phyloP scores from a whole-genome alignment of 1,139 yeast genomes.

The Suhomyces terraborum region DNA sequence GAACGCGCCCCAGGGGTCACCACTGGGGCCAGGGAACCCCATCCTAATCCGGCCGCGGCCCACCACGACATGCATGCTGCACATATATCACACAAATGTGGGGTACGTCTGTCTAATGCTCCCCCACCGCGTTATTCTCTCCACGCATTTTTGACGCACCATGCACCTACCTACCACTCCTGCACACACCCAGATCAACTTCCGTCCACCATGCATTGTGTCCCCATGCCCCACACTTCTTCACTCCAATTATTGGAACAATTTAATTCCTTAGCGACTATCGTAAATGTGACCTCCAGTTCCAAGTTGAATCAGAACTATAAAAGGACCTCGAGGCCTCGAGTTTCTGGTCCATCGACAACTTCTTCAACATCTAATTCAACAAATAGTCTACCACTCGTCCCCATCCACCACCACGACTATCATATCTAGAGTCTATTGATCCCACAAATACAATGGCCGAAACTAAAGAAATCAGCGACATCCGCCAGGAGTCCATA shows the following conservation, averaged over 20 bases:
- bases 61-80: not conserved
- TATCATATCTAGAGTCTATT: no score
- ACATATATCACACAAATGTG: not conserved
- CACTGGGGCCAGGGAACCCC: not conserved
- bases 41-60: not conserved
- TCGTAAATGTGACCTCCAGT: not conserved
- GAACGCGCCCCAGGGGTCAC: not conserved
- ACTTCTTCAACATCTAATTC: no score
- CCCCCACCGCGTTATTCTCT: not conserved
- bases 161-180: not conserved
- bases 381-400: no score
- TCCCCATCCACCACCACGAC: no score
- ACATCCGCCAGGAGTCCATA: slow-evolving; percentile 10
- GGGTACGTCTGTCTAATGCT: not conserved
- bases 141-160: not conserved
- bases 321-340: not conserved
- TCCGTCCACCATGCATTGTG: not conserved
- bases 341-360: not conserved
- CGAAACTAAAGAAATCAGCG: slow-evolving; percentile 7
- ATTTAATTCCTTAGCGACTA: not conserved
- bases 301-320: not conserved
- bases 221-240: slow-evolving; percentile 1
- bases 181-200: not conserved
- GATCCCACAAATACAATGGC: not conserved
- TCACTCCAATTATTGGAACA: not conserved